Base-by-base conservation (phyloP, 768 basidiomycete genomes). In the Russula sp. region DNA sequence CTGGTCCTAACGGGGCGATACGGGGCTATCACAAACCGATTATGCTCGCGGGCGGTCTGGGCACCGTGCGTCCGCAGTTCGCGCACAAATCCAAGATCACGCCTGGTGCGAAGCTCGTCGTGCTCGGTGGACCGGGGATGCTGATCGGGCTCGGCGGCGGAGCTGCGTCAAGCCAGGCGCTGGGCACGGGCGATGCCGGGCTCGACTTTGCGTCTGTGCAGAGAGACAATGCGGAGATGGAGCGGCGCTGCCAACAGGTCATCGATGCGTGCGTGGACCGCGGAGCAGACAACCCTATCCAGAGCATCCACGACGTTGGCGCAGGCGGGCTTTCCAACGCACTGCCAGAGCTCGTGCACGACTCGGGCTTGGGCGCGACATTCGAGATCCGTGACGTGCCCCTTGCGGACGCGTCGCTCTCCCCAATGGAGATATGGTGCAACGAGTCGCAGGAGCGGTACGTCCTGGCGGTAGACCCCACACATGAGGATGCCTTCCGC, bases 381-480 rank as follows among this genome's bases (percentile, higher is more conserved):
- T 94, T 98, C 71, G 97, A 99, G 77, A 95, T 99, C 68, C 80
- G 96, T 22, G 91, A 98, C 69, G 87, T 99, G 7, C 81, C 92
- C 31, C 86, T 97, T 45, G 96, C 93, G 34, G 97, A 98, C 73
- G 80, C 82, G 27, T 88, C 89, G 44, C 92, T 99, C 91, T 94
- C 92, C 4, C 97, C 97, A 0, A 98, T 99, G 96, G 96, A 98
- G 76, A 98, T 98, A 55, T 99, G 97, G 97, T 98, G 97, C 73
- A 99, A 99, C 75, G 97, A 99, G 76, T 89, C 87, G 67, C 97
- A 98, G 77, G 97, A 98, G 71, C 87, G 97, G 44, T 99, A 98
- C 72, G 97, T 98, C 34, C 81, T 98, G 35, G 97, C 97, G 9
- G 82, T 99, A 63, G 83, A 84, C 0, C 83, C 84, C 2, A 80